Evolutionary conservation across 352 stramenopile species (phyloP).

Genomic region (Pythium phragmitis): DNA sequence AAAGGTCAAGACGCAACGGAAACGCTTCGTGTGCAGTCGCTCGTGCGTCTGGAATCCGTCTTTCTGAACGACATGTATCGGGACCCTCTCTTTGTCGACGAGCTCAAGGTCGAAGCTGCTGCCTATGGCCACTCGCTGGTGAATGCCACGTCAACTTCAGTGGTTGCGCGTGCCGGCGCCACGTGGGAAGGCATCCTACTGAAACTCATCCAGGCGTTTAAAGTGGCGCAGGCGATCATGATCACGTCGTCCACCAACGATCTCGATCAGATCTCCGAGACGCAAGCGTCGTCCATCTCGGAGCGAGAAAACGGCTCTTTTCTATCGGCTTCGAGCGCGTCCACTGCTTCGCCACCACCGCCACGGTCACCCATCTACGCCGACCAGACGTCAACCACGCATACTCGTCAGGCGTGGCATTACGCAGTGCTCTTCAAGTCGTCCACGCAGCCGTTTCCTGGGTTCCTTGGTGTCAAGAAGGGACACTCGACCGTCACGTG

Average conservation of each 20-base stretch:
- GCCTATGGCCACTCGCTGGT: slow-evolving; percentile 56
- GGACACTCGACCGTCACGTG: slow-evolving; percentile 32
- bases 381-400: slow-evolving; percentile 27
- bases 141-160: slow-evolving; percentile 27
- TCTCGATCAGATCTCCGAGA: slow-evolving; percentile 2
- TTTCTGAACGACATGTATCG: slow-evolving; percentile 37
- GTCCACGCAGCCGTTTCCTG: slow-evolving; percentile 49
- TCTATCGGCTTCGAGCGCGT: not conserved
- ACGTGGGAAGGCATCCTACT: slow-evolving; percentile 57
- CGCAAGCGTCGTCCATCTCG: slow-evolving; percentile 3
- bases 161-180: slow-evolving; percentile 28
- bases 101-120: slow-evolving; percentile 54
- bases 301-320: not conserved
- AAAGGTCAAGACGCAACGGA: not conserved
- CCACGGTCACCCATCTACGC: slow-evolving; percentile 30
- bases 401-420: slow-evolving; percentile 55
- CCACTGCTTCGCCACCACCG: not conserved
- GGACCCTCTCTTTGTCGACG: slow-evolving; percentile 43
- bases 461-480: slow-evolving; percentile 43
- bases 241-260: not conserved
- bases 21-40: not conserved
- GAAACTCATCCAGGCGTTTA: slow-evolving; percentile 54
- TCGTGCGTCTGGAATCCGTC: slow-evolving; percentile 39
- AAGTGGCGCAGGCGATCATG: slow-evolving; percentile 15
- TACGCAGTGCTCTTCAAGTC: slow-evolving; percentile 77